Conservation (phyloP, 495 filamentous ascomycete genomes). For the Antarctomyces pellizariae region DNA sequence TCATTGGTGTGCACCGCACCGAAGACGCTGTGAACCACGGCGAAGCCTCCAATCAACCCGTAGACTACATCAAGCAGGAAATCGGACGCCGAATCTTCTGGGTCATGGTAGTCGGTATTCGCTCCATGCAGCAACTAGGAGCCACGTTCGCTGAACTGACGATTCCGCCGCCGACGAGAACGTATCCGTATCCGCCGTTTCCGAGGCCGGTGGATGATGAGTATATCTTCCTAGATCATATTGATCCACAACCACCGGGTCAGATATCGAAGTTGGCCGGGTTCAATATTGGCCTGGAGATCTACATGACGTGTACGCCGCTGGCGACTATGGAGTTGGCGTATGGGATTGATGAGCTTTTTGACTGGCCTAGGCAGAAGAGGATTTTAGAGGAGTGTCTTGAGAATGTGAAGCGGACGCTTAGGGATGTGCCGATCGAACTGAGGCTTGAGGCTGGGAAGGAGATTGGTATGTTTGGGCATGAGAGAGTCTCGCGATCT, state of each 20-base stretch:
- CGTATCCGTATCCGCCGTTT: constrained; percentile 55
- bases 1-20: constrained; percentile 34
- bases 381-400: constrained; percentile 35
- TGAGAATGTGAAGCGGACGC: constrained; percentile 30
- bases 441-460: constrained; percentile 23
- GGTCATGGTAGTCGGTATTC: constrained; percentile 38
- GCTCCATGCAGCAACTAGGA: constrained; percentile 46
- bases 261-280: constrained; percentile 39
- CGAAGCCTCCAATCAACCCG: too few species aligned
- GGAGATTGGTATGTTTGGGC: not conserved
- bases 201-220: constrained; percentile 63
- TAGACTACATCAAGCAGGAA: constrained; percentile 54
- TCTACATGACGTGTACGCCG: constrained; percentile 46
- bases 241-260: constrained; percentile 36
- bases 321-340: constrained; percentile 47
- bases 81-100: constrained; percentile 62
- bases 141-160: constrained; percentile 35
- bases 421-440: constrained; percentile 32
- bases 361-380: constrained; percentile 53
- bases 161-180: constrained; percentile 45
- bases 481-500: not conserved
- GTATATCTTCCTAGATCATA: constrained; percentile 37
- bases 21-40: constrained; percentile 5
- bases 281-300: constrained; percentile 52
- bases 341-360: constrained; percentile 43